Conservation (phyloP, 768 basidiomycete species). For the Chlorophyllum brunneum region DNA sequence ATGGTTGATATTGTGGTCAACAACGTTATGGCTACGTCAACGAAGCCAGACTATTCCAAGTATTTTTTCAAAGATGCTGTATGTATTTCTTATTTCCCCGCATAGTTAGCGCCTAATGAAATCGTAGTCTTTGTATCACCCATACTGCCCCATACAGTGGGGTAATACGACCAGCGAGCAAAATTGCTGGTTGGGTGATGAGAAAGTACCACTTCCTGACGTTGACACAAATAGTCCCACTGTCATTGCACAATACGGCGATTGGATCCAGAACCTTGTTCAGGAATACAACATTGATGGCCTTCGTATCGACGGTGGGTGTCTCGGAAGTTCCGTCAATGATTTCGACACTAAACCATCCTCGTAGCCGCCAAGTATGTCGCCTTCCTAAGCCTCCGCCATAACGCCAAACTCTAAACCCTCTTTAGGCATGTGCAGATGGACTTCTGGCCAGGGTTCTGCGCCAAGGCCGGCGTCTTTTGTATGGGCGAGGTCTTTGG, state of each 20-base stretch:
- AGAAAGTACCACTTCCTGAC: conserved; percentile 70
- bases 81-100: conserved; percentile 13
- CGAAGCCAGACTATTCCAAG: conserved; percentile 56
- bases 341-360: conserved; percentile 29
- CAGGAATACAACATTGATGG: conserved; percentile 75
- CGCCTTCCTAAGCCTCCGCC: background rate
- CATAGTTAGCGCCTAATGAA: conserved; percentile 1
- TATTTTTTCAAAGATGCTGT: conserved; percentile 70
- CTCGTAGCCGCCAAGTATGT: conserved; percentile 41
- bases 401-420: conserved; percentile 9
- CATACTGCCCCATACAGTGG: conserved; percentile 74
- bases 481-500: conserved; percentile 82
- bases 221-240: conserved; percentile 67
- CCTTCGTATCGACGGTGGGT: conserved; percentile 74
- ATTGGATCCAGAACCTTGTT: conserved; percentile 70
- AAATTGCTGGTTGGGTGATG: conserved; percentile 82
- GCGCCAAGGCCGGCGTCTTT: conserved; percentile 72
- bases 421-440: conserved; percentile 59
- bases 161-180: conserved; percentile 67
- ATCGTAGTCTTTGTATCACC: conserved; percentile 63
- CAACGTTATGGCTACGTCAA: conserved; percentile 74
- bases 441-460: conserved; percentile 76
- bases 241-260: conserved; percentile 58
- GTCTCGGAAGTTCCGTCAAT: background rate
- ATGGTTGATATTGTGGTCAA: conserved; percentile 88